Evolutionary conservation across 2,329 filamentous ascomycete genomes (phyloP), one percentile per base, ranked within the genome.

Genomic region (Chrysoporthe cubensis): DNA sequence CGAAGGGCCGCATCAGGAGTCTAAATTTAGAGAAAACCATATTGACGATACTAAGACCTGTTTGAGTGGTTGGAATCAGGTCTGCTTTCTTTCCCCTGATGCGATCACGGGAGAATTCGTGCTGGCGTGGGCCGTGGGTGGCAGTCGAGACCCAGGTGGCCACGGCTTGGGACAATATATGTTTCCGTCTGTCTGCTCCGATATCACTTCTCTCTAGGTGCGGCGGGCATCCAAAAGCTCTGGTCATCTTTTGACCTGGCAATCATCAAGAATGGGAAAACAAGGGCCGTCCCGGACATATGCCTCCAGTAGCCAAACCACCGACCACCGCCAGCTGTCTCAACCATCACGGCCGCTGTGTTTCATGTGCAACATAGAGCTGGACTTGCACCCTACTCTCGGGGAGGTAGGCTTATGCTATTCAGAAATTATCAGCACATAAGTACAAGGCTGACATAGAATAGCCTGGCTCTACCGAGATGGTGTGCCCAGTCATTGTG

Each of bases 401-500:
- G 57, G 57, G 18, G 57, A 60, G 57, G 57, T 60, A 60, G n/a
- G 57, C 40, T 3, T 3, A 14, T 44, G 18, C 37, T 21, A 7
- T 60, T n/a, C 16, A 44, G 18, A 7, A 14, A 40, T 7, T 18
- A n/a, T 42, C 42, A 13, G 18, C 21, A 4, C 32, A 58, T 14
- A 40, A 58, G 2, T 6, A 58, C 34, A n/a, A 8, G 37, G 32
- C 34, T 58, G 56, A 43, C n/a, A 32, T 8, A 60, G 9, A 16
- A 60, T 18, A 60, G 57, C 57, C 57, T 60, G 57, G 40, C 18
- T 60, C 57, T 26, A 60, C 57, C 57, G 57, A 60, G 57, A 32
- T 26, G 57, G 57, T 60, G n/a, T 60, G 57, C 44, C 57, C 57
- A 43, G 57, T 60, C 34, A 44, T 60, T 60, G 57, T 60, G n/a